Conservation (phyloP, 768 basidiomycete species). For the Sporobolomyces phaffii region DNA sequence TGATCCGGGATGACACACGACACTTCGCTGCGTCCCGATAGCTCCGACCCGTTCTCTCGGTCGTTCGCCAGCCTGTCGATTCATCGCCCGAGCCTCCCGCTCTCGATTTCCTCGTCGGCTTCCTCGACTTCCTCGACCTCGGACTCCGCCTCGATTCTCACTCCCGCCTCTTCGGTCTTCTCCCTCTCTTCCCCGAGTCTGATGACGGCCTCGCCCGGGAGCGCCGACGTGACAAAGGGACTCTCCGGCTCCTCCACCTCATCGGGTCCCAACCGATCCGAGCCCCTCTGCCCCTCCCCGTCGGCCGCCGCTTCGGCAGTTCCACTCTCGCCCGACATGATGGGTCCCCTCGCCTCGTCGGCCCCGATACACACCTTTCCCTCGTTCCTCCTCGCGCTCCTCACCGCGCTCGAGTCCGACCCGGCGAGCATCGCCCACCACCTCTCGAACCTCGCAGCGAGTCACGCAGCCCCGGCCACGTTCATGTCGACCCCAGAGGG, state of each 20-base stretch:
- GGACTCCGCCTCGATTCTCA: neutral
- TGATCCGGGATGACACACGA: slow-evolving; percentile 10
- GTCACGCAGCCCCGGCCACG: slow-evolving; percentile 25
- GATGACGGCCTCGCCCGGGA: neutral
- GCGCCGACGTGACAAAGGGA: neutral
- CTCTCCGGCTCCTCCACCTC: neutral
- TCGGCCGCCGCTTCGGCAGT: neutral
- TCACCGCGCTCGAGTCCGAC: slow-evolving; percentile 43
- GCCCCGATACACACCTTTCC: slow-evolving; percentile 34
- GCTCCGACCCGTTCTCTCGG: slow-evolving; percentile 1
- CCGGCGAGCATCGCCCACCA: slow-evolving; percentile 42
- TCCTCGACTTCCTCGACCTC: neutral
- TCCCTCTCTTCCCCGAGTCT: neutral
- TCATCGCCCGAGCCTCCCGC: neutral
- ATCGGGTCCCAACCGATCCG: no score
- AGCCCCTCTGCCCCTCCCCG: neutral
- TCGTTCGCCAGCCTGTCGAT: slow-evolving; percentile 5
- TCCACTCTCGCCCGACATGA: slow-evolving; percentile 3
- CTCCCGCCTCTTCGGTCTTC: slow-evolving; percentile 10
- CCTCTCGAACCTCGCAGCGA: slow-evolving; percentile 32
- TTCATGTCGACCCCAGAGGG: slow-evolving; percentile 9
- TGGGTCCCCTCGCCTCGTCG: neutral
- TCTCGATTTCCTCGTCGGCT: neutral
- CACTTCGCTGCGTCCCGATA: neutral
- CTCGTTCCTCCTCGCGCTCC: slow-evolving; percentile 36